A percentile compares a stretch with the other conserved stretches of the same genome.
Conservation (phyloP, 352 stramenopile species). For the Pythium monospermum region DNA sequence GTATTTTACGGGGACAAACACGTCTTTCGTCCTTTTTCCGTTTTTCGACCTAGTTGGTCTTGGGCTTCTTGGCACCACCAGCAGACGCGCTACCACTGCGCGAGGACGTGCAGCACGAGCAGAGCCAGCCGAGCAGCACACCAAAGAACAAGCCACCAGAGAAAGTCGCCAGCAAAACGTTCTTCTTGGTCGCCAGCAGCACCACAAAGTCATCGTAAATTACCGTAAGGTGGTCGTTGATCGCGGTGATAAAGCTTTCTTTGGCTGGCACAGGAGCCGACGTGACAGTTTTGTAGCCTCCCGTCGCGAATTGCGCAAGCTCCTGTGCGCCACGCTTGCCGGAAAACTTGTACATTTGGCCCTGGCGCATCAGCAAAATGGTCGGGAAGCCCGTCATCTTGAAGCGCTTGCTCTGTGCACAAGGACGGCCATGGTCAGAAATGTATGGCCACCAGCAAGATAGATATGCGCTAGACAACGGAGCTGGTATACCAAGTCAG, state of each 20-base stretch:
- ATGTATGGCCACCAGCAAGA: no score
- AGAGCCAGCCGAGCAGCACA: conserved; percentile 62
- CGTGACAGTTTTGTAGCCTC: conserved; percentile 52
- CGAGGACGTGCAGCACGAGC: conserved; percentile 64
- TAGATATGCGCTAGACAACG: no score
- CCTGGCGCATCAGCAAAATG: conserved; percentile 71
- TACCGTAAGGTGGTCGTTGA: conserved; percentile 34
- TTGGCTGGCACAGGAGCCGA: conserved; percentile 28
- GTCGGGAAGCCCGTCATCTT: conserved; percentile 75
- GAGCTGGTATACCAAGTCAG: conserved; percentile 36
- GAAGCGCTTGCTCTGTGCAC: conserved; percentile 67
- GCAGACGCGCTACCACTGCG: conserved; percentile 31
- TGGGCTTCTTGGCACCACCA: conserved; percentile 33
- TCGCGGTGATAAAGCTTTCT: conserved; percentile 31
- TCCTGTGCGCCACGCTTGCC: conserved; percentile 52
- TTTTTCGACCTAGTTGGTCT: conserved; percentile 73
- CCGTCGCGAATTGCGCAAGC: conserved; percentile 52
- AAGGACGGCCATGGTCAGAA: not conserved
- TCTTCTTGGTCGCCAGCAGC: conserved; percentile 77
- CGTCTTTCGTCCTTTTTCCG: no score
- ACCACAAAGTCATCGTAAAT: conserved; percentile 63
- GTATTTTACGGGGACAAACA: no score
- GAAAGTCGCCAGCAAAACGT: conserved; percentile 74
- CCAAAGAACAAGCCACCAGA: conserved; percentile 57
- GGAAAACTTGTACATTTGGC: conserved; percentile 72